These are phyloP conservation scores for Teratosphaeria destructans DNA, from an alignment of 2,329 filamentous ascomycete genomes.

Conservation along the genomic window DNA sequence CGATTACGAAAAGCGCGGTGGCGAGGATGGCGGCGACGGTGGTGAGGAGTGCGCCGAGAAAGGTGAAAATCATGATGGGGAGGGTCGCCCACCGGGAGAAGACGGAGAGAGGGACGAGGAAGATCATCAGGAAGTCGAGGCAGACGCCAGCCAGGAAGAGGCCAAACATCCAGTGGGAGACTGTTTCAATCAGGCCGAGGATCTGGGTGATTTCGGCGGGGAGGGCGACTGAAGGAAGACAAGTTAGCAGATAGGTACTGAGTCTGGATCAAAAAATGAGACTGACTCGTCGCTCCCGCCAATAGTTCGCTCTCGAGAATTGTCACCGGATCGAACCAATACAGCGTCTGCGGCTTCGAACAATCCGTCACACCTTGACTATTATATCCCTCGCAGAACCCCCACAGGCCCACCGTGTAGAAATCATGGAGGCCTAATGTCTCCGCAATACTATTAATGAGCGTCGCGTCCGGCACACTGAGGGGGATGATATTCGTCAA, in stretches of 20 bases:
- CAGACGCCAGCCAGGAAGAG: conserved; percentile 66
- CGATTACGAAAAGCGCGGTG: conserved; percentile 74
- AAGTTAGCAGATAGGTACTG: conserved; percentile 14
- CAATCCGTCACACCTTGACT: conserved; percentile 66
- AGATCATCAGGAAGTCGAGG: conserved; percentile 62
- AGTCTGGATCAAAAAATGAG: not conserved
- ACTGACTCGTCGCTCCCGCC: conserved; percentile 62
- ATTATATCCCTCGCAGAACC: conserved; percentile 78
- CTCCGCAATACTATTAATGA: conserved; percentile 81
- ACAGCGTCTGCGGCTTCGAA: conserved; percentile 58
- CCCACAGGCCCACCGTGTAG: conserved; percentile 87
- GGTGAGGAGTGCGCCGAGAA: conserved; percentile 56
- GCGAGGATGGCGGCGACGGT: conserved; percentile 63
- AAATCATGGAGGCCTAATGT: conserved; percentile 86
- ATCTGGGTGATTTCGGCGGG: conserved; percentile 64
- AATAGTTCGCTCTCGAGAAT: conserved; percentile 74
- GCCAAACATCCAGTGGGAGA: conserved; percentile 78
- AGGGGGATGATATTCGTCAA: conserved; percentile 70
- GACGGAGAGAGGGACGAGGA: conserved; percentile 47
- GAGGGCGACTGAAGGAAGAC: conserved; percentile 50
- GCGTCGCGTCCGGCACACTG: conserved; percentile 56
- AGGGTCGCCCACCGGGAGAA: conserved; percentile 49
- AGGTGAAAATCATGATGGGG: conserved; percentile 57
- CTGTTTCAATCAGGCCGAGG: conserved; percentile 61
- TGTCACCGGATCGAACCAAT: conserved; percentile 84